Base-by-base conservation (phyloP, 352 stramenopile species). In the Phytophthora sojae region DNA sequence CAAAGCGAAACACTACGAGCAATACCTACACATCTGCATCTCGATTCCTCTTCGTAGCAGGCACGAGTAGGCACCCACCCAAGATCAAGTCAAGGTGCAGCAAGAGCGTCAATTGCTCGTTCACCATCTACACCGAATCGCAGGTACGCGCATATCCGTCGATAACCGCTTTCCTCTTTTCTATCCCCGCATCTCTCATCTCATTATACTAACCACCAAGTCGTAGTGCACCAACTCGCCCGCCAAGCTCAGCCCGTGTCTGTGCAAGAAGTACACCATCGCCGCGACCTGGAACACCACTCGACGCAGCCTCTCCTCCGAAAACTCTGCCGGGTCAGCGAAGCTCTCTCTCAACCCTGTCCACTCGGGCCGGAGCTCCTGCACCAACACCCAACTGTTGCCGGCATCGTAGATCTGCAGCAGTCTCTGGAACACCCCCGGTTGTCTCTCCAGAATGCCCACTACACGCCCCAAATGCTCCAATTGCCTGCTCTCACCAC, bases 201-300 rank as follows among this genome's bases (percentile, higher is more conserved):
- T 44, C 37, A 44, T 9, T 51, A 26, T 58, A 69, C 67, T 55
- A 45, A 91, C 81, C 80, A 87, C 69, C 1, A 89, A 66, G 57
- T 89, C 73, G 19, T 85, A 76, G n/a, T 73, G 72, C 45, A 60
- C 73, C 32, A 92, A 42, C 60, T 92, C 80, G 14, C 84, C 84
- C 1, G 79, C 81, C 47, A 86, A 67, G 29, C 80, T 89, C 17
- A 90, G 57, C 29, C 56, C 56, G 21, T 92, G 80, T 17, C 66
- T 66, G 56, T 92, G 84, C n/a, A 92, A 61, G 56, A 89, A 92
- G 51, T 92, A 73, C 32, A 92, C 71, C 29, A 83, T 67, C 14
- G 82, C 77, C 11, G 80, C 76, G 15, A 89, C 61, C 51, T 90
- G 79, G 57, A 92, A 90, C 25, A 83, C 66, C 23, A 83, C 67